Base-by-base conservation (phyloP, 352 stramenopile genomes). In the Globisporangium acanthophoron region DNA sequence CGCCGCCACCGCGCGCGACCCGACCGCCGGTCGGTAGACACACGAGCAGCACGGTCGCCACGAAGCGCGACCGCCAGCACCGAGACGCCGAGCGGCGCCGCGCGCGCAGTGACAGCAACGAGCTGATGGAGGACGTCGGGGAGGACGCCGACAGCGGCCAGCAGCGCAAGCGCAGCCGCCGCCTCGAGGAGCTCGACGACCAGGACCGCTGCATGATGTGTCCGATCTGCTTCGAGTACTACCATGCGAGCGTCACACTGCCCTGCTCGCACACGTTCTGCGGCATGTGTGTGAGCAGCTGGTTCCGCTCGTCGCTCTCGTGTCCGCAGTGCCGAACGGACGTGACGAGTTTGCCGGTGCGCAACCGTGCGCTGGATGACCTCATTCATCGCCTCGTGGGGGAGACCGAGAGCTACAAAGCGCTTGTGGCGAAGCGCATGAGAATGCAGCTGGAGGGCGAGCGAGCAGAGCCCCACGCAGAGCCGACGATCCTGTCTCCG, bases 251-350 rank as follows among this genome's bases (percentile, higher is more conserved):
- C 59, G 80, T 78, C 41, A 94, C 85, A 46, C 65, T 94, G 45
- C 65, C 83, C 12, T 94, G 85, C 55, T 94, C 85, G 3, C 85
- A 94, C 56, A 92, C 85, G 8, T 94, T 94, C 60, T 94, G 85
- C 45, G 78, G 83, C 21, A 60, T 76, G 53, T 94, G 85, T 49
- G 75, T 94, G 59, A 84, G 72, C 54, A 81, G 74, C 49, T 94
- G 85, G 85, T 90, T 94, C 65, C 78, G 80, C 29, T 65, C 69
- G 31, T 86, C 80, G 27, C 65, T 94, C 27, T 88, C 80, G 16
- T 94, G 85, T 40, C 85, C 85, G 31, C 76, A 90, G 56, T 94
- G 85, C 61, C 85, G 85, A 35, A 58, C 78, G 2, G 50, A 70
- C 46, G 82, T 94, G 41, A 76, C 76, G 56, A 71, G 72, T 1